Evolutionary conservation across 2,329 filamentous ascomycete genomes (phyloP).

Genomic region (Ophiobolus disseminans): DNA sequence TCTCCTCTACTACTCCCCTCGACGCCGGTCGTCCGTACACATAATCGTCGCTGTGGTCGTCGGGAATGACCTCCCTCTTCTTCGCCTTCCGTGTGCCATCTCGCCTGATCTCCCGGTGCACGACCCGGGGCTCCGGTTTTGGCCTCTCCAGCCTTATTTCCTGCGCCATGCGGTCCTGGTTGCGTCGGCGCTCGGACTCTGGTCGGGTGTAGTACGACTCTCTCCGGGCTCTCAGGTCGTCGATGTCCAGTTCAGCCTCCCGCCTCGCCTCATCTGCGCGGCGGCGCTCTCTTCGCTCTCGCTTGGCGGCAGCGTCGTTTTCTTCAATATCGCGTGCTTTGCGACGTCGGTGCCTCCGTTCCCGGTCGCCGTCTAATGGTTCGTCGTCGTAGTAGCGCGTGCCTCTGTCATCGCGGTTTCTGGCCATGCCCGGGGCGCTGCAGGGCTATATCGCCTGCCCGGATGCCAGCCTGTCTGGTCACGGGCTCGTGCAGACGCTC

Average conservation of each 20-base stretch:
- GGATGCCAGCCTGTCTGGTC: slow-evolving; percentile 39
- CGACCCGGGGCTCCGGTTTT: slow-evolving; percentile 37
- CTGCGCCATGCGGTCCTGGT: slow-evolving; percentile 43
- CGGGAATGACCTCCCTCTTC: slow-evolving; percentile 29
- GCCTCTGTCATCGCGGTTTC: slow-evolving; percentile 40
- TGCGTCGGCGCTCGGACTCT: slow-evolving; percentile 38
- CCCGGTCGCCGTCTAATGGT: slow-evolving; percentile 33
- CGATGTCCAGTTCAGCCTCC: slow-evolving; percentile 47
- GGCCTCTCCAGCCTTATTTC: slow-evolving; percentile 32
- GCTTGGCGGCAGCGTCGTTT: slow-evolving; percentile 33
- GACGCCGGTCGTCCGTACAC: slow-evolving; percentile 41
- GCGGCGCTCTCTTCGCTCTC: slow-evolving; percentile 43
- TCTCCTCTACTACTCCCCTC: slow-evolving; percentile 37
- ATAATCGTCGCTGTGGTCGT: slow-evolving; percentile 40
- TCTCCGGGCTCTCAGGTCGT: slow-evolving; percentile 49
- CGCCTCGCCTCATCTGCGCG: slow-evolving; percentile 38
- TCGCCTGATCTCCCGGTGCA: slow-evolving; percentile 35
- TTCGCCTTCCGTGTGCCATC: slow-evolving; percentile 39
- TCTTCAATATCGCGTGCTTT: slow-evolving; percentile 34
- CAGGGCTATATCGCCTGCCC: slow-evolving; percentile 36
- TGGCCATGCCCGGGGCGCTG: slow-evolving; percentile 43
- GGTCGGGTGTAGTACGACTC: slow-evolving; percentile 48
- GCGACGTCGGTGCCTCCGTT: slow-evolving; percentile 38
- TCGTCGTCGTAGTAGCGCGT: slow-evolving; percentile 41
- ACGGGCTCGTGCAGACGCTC: slow-evolving; percentile 38